Evolutionary conservation across 2,329 filamentous ascomycete genomes (phyloP).

Genomic region (Phialocephala sp.): DNA sequence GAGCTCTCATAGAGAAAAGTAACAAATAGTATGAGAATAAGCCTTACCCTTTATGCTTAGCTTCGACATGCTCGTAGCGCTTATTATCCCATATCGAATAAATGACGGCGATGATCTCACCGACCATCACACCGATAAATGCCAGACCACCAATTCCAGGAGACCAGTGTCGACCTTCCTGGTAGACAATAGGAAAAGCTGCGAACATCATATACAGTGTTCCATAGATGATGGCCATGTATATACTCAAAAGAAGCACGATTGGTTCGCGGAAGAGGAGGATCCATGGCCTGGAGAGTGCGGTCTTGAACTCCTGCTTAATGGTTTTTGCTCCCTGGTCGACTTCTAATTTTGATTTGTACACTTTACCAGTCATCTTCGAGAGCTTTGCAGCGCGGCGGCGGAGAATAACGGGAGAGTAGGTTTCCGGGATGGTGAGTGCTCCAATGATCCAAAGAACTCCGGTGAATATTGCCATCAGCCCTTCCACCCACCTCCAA

Average conservation of each 20-base stretch:
- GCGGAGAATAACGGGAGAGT: slow-evolving; percentile 61
- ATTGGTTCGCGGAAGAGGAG: slow-evolving; percentile 75
- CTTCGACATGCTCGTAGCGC: slow-evolving; percentile 51
- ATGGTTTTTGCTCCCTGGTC: slow-evolving; percentile 48
- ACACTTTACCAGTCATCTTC: slow-evolving; percentile 59
- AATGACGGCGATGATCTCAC: slow-evolving; percentile 63
- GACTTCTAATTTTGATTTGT: slow-evolving; percentile 58
- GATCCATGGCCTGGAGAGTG: slow-evolving; percentile 70
- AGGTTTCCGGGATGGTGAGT: slow-evolving; percentile 63
- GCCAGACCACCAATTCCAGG: slow-evolving; percentile 64
- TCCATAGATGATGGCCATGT: slow-evolving; percentile 66
- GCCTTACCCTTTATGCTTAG: too few relatives aligned
- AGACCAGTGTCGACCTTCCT: slow-evolving; percentile 62
- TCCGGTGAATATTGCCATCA: slow-evolving; percentile 68
- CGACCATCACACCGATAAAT: slow-evolving; percentile 73
- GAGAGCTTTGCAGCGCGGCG: slow-evolving; percentile 57
- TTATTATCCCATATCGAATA: slow-evolving; percentile 63
- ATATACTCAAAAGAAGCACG: slow-evolving; percentile 66
- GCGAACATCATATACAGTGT: slow-evolving; percentile 64
- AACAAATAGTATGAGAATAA: too few relatives aligned
- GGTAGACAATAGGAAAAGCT: slow-evolving; percentile 70
- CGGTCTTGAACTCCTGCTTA: slow-evolving; percentile 56
- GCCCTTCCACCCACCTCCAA: slow-evolving; percentile 72
- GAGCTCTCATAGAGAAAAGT: too few relatives aligned
- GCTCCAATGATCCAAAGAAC: slow-evolving; percentile 60